These are phyloP conservation scores for Fraxinus pennsylvanica DNA, from an alignment of 257 asterid genomes.

Conservation along the genomic window DNA sequence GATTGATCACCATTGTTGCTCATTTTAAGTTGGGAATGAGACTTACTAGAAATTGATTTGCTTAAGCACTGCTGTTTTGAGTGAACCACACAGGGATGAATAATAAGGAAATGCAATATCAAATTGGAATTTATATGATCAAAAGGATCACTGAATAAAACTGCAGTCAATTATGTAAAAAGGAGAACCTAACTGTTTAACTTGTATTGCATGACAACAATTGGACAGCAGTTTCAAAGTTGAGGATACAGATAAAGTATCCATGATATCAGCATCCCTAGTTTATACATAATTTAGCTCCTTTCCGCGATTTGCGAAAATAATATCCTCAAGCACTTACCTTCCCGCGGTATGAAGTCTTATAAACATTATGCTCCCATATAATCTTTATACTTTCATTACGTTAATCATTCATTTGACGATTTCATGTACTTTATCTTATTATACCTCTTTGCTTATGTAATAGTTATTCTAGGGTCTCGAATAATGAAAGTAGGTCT, in stretches of 20 bases:
- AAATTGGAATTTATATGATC: neutral
- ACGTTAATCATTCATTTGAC: neutral
- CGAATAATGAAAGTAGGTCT: neutral
- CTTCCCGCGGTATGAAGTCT: neutral
- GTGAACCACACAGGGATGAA: neutral
- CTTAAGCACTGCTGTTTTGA: neutral
- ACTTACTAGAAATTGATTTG: neutral
- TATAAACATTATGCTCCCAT: neutral
- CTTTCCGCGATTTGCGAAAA: neutral
- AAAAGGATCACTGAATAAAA: neutral
- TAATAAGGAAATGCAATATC: neutral
- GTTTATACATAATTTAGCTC: neutral
- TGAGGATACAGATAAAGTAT: neutral
- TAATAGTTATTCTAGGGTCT: neutral
- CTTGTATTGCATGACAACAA: neutral
- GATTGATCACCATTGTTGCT: neutral
- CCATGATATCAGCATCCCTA: neutral
- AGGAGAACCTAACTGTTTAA: neutral
- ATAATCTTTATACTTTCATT: neutral
- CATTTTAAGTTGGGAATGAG: neutral
- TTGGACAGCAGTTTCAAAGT: neutral
- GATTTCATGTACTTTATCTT: neutral
- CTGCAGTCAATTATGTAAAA: neutral
- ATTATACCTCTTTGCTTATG: neutral
- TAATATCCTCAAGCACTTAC: neutral